phyloP scores from a whole-genome alignment of 169 alveolate species.

The Plasmodium blacklocki region DNA sequence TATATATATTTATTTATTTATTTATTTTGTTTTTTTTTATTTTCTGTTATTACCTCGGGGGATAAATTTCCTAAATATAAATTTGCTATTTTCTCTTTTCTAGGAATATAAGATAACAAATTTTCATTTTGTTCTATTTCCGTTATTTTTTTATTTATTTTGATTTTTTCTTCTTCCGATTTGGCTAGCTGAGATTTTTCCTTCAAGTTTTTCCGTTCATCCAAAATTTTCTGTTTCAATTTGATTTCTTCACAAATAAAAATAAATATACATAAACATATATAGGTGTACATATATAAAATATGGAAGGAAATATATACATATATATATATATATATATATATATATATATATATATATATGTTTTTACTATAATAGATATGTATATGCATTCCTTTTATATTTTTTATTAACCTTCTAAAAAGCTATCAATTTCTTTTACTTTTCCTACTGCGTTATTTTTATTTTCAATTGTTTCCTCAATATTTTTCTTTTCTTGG shows the following conservation, averaged over 20 bases:
- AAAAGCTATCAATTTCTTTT: constrained; percentile 83
- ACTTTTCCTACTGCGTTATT: constrained; percentile 46
- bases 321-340: constrained; percentile 13
- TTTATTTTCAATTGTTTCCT: constrained; percentile 31
- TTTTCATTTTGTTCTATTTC: constrained; percentile 74
- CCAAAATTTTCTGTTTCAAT: constrained; percentile 68
- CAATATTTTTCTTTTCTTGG: constrained; percentile 46
- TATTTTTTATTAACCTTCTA: constrained; percentile 77
- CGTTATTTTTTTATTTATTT: constrained; percentile 73
- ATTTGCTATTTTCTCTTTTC: constrained; percentile 79
- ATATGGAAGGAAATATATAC: constrained; percentile 3
- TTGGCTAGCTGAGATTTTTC: constrained; percentile 71
- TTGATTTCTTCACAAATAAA: constrained; percentile 41
- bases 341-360: constrained; percentile 4
- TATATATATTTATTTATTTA: not conserved
- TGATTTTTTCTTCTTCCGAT: constrained; percentile 79
- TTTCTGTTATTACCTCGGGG: constrained; percentile 76
- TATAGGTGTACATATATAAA: too few species aligned
- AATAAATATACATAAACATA: not conserved
- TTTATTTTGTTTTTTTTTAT: not conserved
- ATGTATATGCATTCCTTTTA: not conserved
- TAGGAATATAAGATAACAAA: constrained; percentile 34
- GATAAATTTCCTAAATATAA: constrained; percentile 88
- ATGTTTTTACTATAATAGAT: too few species aligned
- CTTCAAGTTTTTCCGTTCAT: constrained; percentile 56